Conservation (phyloP, 2,329 filamentous ascomycete species). For the Aspergillus tanneri region DNA sequence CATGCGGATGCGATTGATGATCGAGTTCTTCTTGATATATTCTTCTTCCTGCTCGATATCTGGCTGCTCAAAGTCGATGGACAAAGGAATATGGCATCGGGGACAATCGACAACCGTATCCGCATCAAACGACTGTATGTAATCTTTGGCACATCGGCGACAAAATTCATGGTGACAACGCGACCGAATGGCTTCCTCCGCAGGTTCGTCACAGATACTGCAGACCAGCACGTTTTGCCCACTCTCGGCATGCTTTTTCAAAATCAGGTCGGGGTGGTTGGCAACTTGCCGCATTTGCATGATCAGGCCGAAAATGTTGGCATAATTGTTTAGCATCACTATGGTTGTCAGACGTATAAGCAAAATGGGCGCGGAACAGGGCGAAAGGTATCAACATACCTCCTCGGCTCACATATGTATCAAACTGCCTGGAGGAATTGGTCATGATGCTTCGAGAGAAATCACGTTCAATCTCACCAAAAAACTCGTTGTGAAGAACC, state of each 20-base stretch:
- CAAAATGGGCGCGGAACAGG: too few relatives aligned
- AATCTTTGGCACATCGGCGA: conserved; percentile 74
- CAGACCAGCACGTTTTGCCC: conserved; percentile 90
- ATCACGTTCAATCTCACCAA: conserved; percentile 92
- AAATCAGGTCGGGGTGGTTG: conserved; percentile 89
- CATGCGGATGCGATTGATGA: conserved; percentile 99
- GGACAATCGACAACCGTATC: conserved; percentile 67
- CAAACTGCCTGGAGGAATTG: conserved; percentile 81
- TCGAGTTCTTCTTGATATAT: conserved; percentile 87
- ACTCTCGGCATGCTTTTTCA: conserved; percentile 81
- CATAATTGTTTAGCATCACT: conserved; percentile 85
- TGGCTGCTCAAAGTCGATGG: conserved; percentile 91
- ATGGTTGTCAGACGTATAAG: not conserved
- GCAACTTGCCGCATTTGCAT: conserved; percentile 99
- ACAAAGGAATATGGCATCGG: conserved; percentile 82
- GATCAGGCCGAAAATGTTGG: conserved; percentile 97
- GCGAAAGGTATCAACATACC: not conserved
- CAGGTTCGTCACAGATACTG: conserved; percentile 92
- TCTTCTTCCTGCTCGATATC: conserved; percentile 90
- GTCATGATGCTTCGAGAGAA: conserved; percentile 96
- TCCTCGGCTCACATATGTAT: conserved; percentile 71
- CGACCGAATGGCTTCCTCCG: conserved; percentile 90
- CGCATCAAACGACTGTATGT: conserved; percentile 72
- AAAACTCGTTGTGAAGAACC: conserved; percentile 89
- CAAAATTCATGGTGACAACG: conserved; percentile 93